These are phyloP conservation scores for Aspergillus brunneoviolaceus DNA, from an alignment of 2,329 filamentous ascomycete genomes.

Conservation along the genomic window DNA sequence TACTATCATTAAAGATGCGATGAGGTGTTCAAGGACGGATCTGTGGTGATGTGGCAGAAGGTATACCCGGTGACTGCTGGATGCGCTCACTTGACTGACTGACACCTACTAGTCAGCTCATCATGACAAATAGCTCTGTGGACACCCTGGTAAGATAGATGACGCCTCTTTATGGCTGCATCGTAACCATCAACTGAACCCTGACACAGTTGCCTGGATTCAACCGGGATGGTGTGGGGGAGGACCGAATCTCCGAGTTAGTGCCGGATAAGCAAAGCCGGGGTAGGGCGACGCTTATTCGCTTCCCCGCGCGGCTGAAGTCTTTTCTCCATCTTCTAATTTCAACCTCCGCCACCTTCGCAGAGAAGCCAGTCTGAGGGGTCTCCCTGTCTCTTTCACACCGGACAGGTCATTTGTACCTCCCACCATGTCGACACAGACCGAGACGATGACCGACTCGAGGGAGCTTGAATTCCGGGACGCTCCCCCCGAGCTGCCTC, in stretches of 20 bases:
- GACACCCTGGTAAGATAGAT: no score
- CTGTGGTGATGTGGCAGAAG: no score
- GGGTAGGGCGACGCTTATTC: background rate
- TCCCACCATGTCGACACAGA: background rate
- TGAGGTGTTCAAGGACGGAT: no score
- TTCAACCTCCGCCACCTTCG: background rate
- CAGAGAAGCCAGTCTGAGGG: background rate
- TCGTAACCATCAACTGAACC: no score
- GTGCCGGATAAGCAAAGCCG: background rate
- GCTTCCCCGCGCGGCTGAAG: background rate
- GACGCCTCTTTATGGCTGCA: no score
- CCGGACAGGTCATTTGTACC: background rate
- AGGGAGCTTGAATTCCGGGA: background rate
- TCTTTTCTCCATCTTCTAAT: background rate
- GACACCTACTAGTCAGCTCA: no score
- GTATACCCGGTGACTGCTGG: no score
- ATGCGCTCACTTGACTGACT: no score
- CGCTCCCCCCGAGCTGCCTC: background rate
- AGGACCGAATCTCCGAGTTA: background rate
- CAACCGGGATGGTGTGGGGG: no score
- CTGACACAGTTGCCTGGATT: no score
- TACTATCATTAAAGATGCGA: no score
- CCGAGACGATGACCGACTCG: background rate
- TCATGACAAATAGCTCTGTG: no score
- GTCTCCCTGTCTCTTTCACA: background rate